Conservation (phyloP, 2,329 filamentous ascomycete genomes). For the Sporothrix brasiliensis region DNA sequence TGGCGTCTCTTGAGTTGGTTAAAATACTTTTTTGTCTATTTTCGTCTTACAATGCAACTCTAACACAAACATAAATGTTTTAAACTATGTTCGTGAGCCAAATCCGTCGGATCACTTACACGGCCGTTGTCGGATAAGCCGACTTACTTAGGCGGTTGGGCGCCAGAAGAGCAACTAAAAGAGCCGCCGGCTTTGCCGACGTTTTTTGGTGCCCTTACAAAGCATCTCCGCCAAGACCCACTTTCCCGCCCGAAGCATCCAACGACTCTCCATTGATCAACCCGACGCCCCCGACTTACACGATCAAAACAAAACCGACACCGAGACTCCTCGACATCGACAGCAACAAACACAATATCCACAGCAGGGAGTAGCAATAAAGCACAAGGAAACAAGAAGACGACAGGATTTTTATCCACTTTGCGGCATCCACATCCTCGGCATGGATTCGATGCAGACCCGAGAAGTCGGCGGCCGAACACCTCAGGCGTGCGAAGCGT, state of each 20-base stretch:
- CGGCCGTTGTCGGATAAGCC: neutral
- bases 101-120: neutral
- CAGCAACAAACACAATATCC: neutral
- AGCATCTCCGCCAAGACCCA: neutral
- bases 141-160: neutral
- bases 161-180: too few relatives aligned
- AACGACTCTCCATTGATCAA: neutral
- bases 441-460: neutral
- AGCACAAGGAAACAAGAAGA: neutral
- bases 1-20: neutral
- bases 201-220: neutral
- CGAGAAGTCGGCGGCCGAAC: constrained; percentile 13
- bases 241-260: neutral
- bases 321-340: neutral
- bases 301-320: neutral
- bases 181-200: constrained; percentile 12
- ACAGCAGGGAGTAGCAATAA: neutral
- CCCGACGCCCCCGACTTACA: neutral
- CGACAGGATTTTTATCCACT: neutral
- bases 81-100: neutral
- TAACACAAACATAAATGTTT: too few relatives aligned
- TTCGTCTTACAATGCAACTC: constrained; percentile 4
- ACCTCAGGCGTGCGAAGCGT: constrained; percentile 15
- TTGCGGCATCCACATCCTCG: neutral
- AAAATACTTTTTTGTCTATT: neutral